Evolutionary conservation across 2,329 filamentous ascomycete genomes (phyloP).

Genomic region (Cladobotryum mycophilum): DNA sequence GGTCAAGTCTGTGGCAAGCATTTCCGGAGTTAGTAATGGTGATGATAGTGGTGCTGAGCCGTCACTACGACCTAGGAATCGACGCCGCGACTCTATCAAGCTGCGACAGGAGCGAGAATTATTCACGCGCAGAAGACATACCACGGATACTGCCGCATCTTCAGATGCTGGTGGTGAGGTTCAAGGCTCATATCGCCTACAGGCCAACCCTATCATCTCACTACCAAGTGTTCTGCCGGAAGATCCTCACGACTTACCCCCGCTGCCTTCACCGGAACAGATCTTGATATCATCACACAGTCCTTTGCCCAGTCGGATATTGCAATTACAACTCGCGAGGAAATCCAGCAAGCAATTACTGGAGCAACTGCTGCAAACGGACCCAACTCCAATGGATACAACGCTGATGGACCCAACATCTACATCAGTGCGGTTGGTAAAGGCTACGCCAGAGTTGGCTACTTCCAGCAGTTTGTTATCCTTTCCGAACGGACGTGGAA

Average conservation of each 20-base stretch:
- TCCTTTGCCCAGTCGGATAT: slow-evolving; percentile 76
- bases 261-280: slow-evolving; percentile 58
- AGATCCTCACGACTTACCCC: slow-evolving; percentile 61
- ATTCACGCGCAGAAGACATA: slow-evolving; percentile 70
- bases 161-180: slow-evolving; percentile 50
- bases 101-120: slow-evolving; percentile 84
- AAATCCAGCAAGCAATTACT: slow-evolving; percentile 66
- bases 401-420: slow-evolving; percentile 40
- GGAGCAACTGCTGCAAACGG: slow-evolving; percentile 63
- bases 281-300: slow-evolving; percentile 73
- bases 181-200: slow-evolving; percentile 45
- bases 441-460: slow-evolving; percentile 76
- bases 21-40: slow-evolving; percentile 68
- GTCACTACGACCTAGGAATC: slow-evolving; percentile 59
- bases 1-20: slow-evolving; percentile 84
- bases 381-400: slow-evolving; percentile 47
- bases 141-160: slow-evolving; percentile 56
- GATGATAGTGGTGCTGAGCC: slow-evolving; percentile 59
- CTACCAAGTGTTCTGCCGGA: slow-evolving; percentile 58
- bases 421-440: slow-evolving; percentile 58
- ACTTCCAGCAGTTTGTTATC: slow-evolving; percentile 78
- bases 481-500: slow-evolving; percentile 89
- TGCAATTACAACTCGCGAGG: slow-evolving; percentile 64
- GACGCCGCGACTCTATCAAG: slow-evolving; percentile 73
- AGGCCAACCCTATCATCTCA: slow-evolving; percentile 35